A percentile compares a stretch with the other conserved stretches of the same genome.
These are phyloP conservation scores for Trichosporon inkin DNA, from an alignment of 1,284 basidiomycete species.

Conservation along the genomic window DNA sequence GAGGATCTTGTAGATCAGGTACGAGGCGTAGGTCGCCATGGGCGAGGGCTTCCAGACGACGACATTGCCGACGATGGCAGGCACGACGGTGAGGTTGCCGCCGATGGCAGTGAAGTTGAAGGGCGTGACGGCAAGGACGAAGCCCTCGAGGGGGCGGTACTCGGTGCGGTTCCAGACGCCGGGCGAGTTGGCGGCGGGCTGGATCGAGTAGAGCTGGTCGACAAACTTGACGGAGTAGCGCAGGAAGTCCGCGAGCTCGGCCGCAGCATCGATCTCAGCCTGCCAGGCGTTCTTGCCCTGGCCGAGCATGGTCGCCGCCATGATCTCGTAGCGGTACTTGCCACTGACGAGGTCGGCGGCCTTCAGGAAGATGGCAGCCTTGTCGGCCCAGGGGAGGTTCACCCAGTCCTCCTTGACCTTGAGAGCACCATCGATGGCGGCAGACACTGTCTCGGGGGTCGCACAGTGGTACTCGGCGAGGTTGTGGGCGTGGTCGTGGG, in stretches of 20 bases:
- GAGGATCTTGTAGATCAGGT: conserved; percentile 86
- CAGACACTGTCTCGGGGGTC: conserved; percentile 66
- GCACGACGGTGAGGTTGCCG: conserved; percentile 78
- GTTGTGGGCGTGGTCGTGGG: conserved; percentile 73
- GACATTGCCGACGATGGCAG: conserved; percentile 91
- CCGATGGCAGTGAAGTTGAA: conserved; percentile 99
- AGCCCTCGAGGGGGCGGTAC: conserved; percentile 94
- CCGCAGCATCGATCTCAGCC: conserved; percentile 98
- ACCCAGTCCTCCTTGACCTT: conserved; percentile 87
- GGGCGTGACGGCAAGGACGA: conserved; percentile 93
- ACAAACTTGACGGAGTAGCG: conserved; percentile 96
- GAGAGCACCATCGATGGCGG: conserved; percentile 84
- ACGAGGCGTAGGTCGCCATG: conserved; percentile 91
- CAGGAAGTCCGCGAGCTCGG: conserved; percentile 93
- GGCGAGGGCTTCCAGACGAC: conserved; percentile 98
- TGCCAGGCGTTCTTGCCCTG: conserved; percentile 99
- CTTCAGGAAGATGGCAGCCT: conserved; percentile 96
- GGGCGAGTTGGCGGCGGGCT: conserved; percentile 78
- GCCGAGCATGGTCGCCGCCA: conserved; percentile 96
- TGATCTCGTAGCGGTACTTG: conserved; percentile 90
- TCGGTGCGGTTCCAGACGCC: conserved; percentile 96
- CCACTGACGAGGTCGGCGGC: conserved; percentile 89
- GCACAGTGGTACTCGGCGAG: conserved; percentile 89
- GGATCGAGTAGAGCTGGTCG: conserved; percentile 86
- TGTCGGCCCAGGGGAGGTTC: conserved; percentile 88